Evolutionary conservation across 2,329 filamentous ascomycete species (phyloP), one percentile per base, ranked within the genome.

Genomic region (Fusarium palustre): DNA sequence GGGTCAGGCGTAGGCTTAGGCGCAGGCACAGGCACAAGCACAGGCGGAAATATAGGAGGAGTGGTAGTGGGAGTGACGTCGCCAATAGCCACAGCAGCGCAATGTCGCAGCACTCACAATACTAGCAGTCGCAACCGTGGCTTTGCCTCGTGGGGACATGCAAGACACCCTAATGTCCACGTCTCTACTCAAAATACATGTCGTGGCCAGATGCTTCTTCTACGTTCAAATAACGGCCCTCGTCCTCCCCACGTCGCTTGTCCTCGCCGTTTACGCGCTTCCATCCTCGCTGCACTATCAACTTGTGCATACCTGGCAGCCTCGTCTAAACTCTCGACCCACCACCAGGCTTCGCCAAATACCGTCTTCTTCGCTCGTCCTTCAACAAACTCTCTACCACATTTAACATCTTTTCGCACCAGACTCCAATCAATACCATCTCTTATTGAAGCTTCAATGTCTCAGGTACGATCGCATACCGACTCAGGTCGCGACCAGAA

Each of bases 381-480:
- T 59, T 53, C 49, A 24, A 60, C 66, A n/a, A 69, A 69, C 49
- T 55, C 69, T 11, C 55, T 75, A 38, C 73, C 73, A 33, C 68
- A 73, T 61, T 64, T 75, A 43, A 52, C 63, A 36, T 53, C 66
- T 22, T 64, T 75, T 33, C 70, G 71, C 53, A 71, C 53, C 56
- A 72, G 59, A 58, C 39, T 71, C 43, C 61, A 61, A 63, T 65
- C 66, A 39, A 48, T 45, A 49, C 71, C 61, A 41, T 68, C 57
- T 38, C 60, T 75, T 54, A 63, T 76, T 64, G 77, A 79, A 73
- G 75, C 75, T 59, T 72, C 75, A 66, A 70, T 72, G 39, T 58
- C 73, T 16, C 75, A 77, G 53, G 78, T 79, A 69, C 78, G 77
- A 57, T 74, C 76, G 54, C 75, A 77, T 36, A 69, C 68, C 54